These are phyloP conservation scores for Saccharomycopsis malanga DNA, from an alignment of 805 yeast species.

Conservation along the genomic window DNA sequence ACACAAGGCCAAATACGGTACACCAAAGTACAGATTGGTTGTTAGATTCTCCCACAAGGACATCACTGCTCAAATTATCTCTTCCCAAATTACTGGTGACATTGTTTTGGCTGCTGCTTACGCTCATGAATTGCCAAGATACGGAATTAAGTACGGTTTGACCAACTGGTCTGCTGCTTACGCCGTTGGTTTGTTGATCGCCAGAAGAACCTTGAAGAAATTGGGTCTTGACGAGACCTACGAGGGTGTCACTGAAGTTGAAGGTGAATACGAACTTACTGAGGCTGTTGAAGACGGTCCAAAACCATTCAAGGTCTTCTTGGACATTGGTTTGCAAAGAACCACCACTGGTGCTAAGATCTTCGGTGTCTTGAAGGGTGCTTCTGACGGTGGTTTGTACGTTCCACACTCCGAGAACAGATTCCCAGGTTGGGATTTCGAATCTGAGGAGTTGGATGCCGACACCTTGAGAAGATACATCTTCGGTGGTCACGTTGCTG, in stretches of 20 bases:
- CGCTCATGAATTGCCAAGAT: conserved; percentile 96
- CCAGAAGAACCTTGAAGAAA: conserved; percentile 98
- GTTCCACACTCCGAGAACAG: conserved; percentile 99
- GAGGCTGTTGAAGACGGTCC: conserved; percentile 99
- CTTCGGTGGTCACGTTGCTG: conserved; percentile 99
- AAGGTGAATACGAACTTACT: conserved; percentile 97
- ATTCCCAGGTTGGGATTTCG: conserved; percentile 99
- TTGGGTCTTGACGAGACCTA: conserved; percentile 97
- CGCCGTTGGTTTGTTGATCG: conserved; percentile 96
- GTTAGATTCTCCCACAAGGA: conserved; percentile 99
- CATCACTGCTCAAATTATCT: conserved; percentile 95
- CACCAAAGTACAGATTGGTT: conserved; percentile 99
- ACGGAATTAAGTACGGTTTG: conserved; percentile 97
- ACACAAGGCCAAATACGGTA: conserved; percentile 99
- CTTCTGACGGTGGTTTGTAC: conserved; percentile 99
- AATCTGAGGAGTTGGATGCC: conserved; percentile 95
- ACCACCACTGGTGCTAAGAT: conserved; percentile 99
- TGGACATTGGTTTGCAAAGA: conserved; percentile 99
- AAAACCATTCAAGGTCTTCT: conserved; percentile 99
- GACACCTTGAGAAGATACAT: conserved; percentile 97
- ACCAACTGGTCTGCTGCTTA: conserved; percentile 99
- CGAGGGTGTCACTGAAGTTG: conserved; percentile 98
- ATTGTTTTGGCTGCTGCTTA: conserved; percentile 94
- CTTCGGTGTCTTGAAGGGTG: conserved; percentile 99
- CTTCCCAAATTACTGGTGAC: conserved; percentile 97